Evolutionary conservation across 768 basidiomycete species (phyloP).

Genomic region (Imleria badia): DNA sequence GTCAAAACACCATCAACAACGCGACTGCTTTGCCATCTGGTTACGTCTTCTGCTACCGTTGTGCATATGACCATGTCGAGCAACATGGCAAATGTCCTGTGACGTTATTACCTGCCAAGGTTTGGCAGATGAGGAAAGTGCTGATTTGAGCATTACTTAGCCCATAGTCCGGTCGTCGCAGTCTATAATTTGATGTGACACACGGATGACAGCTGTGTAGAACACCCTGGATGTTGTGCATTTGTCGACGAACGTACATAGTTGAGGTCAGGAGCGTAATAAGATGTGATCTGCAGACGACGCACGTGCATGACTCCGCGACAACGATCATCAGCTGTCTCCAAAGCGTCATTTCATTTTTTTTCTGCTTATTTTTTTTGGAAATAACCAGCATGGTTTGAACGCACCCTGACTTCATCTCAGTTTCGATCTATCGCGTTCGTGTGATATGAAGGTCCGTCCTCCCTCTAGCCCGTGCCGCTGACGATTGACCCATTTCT

Average conservation of each 20-base stretch:
- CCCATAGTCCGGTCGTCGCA: slow-evolving; percentile 2
- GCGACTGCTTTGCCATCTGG: slow-evolving; percentile 90
- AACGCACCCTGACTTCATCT: slow-evolving; percentile 14
- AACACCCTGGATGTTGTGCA: neutral
- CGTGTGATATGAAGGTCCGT: slow-evolving; percentile 33
- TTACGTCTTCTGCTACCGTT: slow-evolving; percentile 94
- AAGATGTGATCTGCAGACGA: neutral
- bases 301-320: slow-evolving; percentile 25
- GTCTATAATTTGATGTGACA: slow-evolving; percentile 7
- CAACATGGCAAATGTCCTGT: slow-evolving; percentile 81
- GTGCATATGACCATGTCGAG: slow-evolving; percentile 82
- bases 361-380: slow-evolving; percentile 5
- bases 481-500: neutral
- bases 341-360: slow-evolving; percentile 8
- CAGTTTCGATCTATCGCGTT: slow-evolving; percentile 5
- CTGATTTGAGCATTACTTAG: slow-evolving; percentile 57
- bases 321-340: slow-evolving; percentile 4
- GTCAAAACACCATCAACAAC: slow-evolving; percentile 69
- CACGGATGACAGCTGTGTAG: neutral
- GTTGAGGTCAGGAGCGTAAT: too few species aligned
- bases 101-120: slow-evolving; percentile 70
- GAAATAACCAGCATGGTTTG: slow-evolving; percentile 29
- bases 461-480: neutral
- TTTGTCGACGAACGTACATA: neutral
- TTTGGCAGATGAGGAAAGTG: slow-evolving; percentile 87